phyloP scores from a whole-genome alignment of 179 eudicot genomes.

The Carnegiea gigantea region DNA sequence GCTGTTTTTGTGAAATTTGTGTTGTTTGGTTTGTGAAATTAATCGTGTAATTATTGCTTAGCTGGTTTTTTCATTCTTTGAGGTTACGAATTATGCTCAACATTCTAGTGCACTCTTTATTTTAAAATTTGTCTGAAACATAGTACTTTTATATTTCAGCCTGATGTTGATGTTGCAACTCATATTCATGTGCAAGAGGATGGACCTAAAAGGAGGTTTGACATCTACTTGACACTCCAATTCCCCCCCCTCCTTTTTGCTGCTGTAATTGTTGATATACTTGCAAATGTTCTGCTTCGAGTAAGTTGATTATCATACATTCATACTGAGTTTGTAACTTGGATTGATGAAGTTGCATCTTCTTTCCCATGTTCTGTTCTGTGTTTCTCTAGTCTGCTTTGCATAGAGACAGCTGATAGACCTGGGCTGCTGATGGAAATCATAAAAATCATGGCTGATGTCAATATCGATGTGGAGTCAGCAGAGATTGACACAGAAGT shows the following conservation, averaged over 20 bases:
- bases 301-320: neutral
- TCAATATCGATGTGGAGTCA: constrained; percentile 81
- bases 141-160: constrained; percentile 45
- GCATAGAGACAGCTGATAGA: constrained; percentile 89
- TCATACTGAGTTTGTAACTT: neutral
- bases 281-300: neutral
- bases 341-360: neutral
- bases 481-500: constrained; percentile 98
- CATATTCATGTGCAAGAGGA: constrained; percentile 81
- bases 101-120: neutral
- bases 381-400: constrained; percentile 66
- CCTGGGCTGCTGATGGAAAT: constrained; percentile 87
- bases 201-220: constrained; percentile 94
- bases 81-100: neutral
- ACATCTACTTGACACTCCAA: neutral
- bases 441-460: constrained; percentile 76
- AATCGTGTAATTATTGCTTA: neutral
- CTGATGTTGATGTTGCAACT: constrained; percentile 82
- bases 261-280: neutral
- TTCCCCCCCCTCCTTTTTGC: neutral
- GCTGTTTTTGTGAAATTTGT: neutral
- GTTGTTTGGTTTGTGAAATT: neutral
- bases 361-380: constrained; percentile 17
- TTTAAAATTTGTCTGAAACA: constrained; percentile 7
- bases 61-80: neutral